Conservation (phyloP, 192 early-diverging fungal species). For the Backusella tuberculispora region DNA sequence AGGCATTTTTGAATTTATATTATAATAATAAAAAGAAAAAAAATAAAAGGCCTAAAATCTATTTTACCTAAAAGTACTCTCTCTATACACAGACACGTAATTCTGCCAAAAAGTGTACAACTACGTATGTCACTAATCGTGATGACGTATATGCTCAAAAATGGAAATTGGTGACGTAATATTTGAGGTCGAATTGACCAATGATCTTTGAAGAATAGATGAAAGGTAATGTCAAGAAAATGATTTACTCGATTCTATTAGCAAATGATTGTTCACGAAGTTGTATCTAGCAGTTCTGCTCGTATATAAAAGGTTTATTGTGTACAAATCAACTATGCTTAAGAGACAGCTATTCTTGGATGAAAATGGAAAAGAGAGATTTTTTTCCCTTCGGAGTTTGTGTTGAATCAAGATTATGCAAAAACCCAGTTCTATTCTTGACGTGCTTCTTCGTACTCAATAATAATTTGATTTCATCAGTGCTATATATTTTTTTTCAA, state of each 20-base stretch:
- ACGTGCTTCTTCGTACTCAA: neutral
- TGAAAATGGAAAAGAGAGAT: neutral
- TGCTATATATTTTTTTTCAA: too few relatives aligned
- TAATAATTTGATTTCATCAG: too few relatives aligned
- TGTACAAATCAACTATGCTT: too few relatives aligned
- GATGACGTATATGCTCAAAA: neutral
- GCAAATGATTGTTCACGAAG: too few relatives aligned
- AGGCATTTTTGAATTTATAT: conserved; percentile 30
- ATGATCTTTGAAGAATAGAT: neutral
- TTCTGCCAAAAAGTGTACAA: neutral
- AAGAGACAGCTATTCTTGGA: too few relatives aligned
- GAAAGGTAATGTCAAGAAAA: too few relatives aligned
- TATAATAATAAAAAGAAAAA: neutral
- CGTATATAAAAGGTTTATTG: too few relatives aligned
- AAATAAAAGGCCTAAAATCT: neutral
- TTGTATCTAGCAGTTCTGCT: too few relatives aligned
- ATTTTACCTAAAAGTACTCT: neutral
- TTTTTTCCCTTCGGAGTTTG: neutral
- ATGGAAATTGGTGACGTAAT: neutral
- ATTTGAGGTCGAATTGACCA: neutral
- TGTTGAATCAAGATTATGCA: neutral
- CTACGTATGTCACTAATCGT: neutral
- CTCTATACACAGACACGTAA: conserved; percentile 9
- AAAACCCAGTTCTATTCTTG: too few relatives aligned
- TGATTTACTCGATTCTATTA: too few relatives aligned